These are phyloP conservation scores for Marasmius oreades DNA, from an alignment of 1,284 basidiomycete species.

Conservation along the genomic window DNA sequence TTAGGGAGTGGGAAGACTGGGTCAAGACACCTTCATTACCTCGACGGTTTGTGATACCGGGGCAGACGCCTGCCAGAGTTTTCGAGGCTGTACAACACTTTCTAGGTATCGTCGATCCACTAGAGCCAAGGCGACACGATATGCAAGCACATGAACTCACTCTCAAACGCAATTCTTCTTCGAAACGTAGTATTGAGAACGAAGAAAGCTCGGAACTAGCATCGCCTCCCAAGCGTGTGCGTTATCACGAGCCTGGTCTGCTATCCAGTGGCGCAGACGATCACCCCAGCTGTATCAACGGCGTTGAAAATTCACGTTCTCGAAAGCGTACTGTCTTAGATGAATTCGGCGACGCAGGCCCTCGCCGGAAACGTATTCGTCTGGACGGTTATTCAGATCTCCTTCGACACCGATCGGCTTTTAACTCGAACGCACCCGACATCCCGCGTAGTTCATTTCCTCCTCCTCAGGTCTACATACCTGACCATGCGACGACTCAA, in stretches of 20 bases:
- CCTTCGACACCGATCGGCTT: neutral
- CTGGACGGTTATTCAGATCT: neutral
- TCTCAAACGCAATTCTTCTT: too few relatives aligned
- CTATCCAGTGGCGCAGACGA: too few relatives aligned
- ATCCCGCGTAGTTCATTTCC: too few relatives aligned
- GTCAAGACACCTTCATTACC: neutral
- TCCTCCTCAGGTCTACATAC: neutral
- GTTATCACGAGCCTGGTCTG: too few relatives aligned
- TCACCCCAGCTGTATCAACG: too few relatives aligned
- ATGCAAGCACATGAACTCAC: neutral
- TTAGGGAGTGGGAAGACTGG: conserved; percentile 12
- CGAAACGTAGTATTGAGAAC: too few relatives aligned
- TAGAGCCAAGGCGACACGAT: neutral
- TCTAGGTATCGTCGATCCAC: neutral
- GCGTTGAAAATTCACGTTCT: too few relatives aligned
- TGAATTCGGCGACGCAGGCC: neutral
- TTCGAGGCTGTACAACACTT: conserved; percentile 3
- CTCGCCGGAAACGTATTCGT: conserved; percentile 4
- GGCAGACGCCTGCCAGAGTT: neutral
- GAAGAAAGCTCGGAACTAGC: too few relatives aligned
- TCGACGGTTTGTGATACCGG: conserved; percentile 9
- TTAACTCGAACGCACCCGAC: too few relatives aligned
- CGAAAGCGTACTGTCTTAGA: too few relatives aligned
- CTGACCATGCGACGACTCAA: neutral
- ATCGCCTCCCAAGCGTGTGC: too few relatives aligned